Base-by-base conservation (phyloP, 2,329 filamentous ascomycete genomes). In the Aspergillus fumigatus region DNA sequence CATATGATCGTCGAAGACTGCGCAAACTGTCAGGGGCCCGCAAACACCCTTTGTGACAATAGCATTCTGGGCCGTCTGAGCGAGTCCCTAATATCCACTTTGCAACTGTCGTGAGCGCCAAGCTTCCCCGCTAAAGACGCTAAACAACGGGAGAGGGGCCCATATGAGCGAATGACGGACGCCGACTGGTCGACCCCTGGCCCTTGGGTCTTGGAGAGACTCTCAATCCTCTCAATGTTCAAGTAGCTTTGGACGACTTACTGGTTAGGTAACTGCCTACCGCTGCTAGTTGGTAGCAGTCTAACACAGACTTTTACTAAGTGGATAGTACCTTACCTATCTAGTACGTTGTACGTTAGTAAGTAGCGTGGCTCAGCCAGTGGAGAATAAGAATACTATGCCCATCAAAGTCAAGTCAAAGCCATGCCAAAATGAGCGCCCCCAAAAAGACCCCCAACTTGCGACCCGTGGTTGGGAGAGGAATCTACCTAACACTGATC, bases 121-220 rank as follows among this genome's bases (percentile, higher is more conserved):
- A 62, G 59, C 59, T 62, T 62, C 55, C 47, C 57, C 51, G 51
- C 47, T 51, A 52, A 53, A 43, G 21, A 26, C 57, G 48, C 55
- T 53, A 54, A 47, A 53, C 50, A 45, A 52, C 45, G 54, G 51
- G 41, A 54, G 35, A 35, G 23, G 23, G 17, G 10, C 19, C 51
- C 25, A 40, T 29, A 49, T 47, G 9, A 10, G 21, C 5, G 43
- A 23, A 45, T 2, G n/a, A 21, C 9, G 3, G 21, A 11, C 41
- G 41, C 41, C 3, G 43, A 47, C 43, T 47, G 43, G 43, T 17
- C 14, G 43, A 26, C 43, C 43, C 43, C 43, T 19, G n/a, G 8
- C 43, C 43, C 23, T 11, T 19, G n/a, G 8, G 21, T 17, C 8
- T 8, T 21, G 17, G 40, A 19, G 17, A 8, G 19, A 0, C 3